These are phyloP conservation scores for Dothideomycetes sp. DNA, from an alignment of 2,329 filamentous ascomycete species.

Conservation along the genomic window DNA sequence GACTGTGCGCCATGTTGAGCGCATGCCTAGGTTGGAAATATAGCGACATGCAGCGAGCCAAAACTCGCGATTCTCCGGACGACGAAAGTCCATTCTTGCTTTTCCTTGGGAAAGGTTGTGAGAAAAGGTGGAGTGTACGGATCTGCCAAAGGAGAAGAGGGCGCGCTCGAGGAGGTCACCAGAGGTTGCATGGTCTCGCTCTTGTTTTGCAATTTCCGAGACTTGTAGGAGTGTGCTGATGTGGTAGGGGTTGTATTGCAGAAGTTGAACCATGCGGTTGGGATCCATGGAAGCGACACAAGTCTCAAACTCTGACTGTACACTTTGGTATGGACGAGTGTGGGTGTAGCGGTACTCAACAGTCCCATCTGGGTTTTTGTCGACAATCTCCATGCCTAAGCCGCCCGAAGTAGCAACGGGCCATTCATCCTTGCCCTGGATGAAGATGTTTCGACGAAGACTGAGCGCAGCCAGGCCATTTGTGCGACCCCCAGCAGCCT, in stretches of 20 bases:
- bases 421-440: conserved; percentile 82
- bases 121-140: conserved; percentile 72
- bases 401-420: conserved; percentile 69
- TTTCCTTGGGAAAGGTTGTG: conserved; percentile 65
- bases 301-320: conserved; percentile 65
- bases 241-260: conserved; percentile 74
- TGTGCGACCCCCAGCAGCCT: conserved; percentile 44
- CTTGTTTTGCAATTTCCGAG: conserved; percentile 82
- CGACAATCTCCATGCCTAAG: conserved; percentile 64
- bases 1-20: conserved; percentile 87
- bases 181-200: conserved; percentile 75
- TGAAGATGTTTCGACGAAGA: conserved; percentile 67
- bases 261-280: conserved; percentile 65
- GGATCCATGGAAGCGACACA: conserved; percentile 79
- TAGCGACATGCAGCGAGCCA: conserved; percentile 87
- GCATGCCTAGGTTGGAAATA: conserved; percentile 71
- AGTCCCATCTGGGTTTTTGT: conserved; percentile 45
- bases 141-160: conserved; percentile 85
- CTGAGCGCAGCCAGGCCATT: conserved; percentile 60
- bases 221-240: conserved; percentile 90
- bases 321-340: conserved; percentile 58
- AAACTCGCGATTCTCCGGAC: conserved; percentile 83
- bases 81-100: conserved; percentile 67
- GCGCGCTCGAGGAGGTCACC: conserved; percentile 84
- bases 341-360: conserved; percentile 71